phyloP scores from a whole-genome alignment of 2,329 filamentous ascomycete genomes.

The Fusarium sp. region DNA sequence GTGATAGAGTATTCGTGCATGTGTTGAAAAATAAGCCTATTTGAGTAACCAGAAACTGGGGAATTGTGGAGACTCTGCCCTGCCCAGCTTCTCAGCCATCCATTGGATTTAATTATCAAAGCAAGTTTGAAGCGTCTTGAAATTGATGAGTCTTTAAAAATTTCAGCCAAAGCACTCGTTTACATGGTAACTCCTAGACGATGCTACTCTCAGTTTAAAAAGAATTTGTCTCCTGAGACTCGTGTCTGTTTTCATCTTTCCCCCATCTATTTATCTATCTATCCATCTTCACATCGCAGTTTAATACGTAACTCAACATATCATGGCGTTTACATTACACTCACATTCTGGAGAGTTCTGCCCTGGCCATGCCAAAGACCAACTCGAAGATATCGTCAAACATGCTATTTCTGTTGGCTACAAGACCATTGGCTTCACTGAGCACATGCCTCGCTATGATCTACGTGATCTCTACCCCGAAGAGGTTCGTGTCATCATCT shows the following conservation, averaged over 20 bases:
- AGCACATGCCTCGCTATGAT: slow-evolving; percentile 88
- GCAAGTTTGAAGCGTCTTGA: slow-evolving; percentile 3
- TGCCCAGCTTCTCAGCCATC: background rate
- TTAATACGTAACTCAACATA: background rate
- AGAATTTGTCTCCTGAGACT: background rate
- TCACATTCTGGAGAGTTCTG: slow-evolving; percentile 99
- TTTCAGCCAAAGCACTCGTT: background rate
- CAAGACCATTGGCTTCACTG: slow-evolving; percentile 85
- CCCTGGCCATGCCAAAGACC: slow-evolving; percentile 83
- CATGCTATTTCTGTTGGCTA: slow-evolving; percentile 81
- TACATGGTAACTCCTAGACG: background rate
- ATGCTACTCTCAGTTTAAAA: background rate
- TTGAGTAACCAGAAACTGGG: background rate
- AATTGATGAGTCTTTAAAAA: slow-evolving; percentile 8
- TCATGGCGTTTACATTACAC: slow-evolving; percentile 97
- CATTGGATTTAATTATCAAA: background rate
- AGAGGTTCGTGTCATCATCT: slow-evolving; percentile 64
- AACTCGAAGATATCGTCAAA: slow-evolving; percentile 83
- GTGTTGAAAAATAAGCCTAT: background rate
- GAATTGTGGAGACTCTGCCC: slow-evolving; percentile 19
- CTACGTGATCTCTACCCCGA: slow-evolving; percentile 87
- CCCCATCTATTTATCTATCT: background rate
- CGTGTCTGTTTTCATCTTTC: background rate
- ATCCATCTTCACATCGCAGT: background rate
- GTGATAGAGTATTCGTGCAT: background rate